Percentiles rank a stretch among this genome's conserved stretches.
phyloP scores from a whole-genome alignment of 2,329 filamentous ascomycete genomes.

The Thyridium curvatum region DNA sequence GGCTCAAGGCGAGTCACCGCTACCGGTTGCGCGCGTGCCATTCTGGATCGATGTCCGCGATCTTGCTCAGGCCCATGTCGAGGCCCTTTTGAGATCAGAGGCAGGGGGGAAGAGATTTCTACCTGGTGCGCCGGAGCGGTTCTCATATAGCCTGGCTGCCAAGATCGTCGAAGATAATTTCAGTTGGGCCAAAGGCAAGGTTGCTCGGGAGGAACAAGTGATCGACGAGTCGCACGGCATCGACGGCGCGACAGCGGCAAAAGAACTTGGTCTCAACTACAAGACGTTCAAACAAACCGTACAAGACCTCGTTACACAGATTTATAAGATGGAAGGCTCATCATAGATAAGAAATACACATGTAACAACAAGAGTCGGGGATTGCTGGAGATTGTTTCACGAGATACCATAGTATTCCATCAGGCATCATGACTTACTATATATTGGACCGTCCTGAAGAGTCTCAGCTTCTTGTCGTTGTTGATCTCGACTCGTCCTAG shows the following conservation, averaged over 20 bases:
- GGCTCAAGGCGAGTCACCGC: slow-evolving; percentile 22
- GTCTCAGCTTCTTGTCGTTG: too few relatives aligned
- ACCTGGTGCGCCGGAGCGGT: slow-evolving; percentile 31
- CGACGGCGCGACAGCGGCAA: slow-evolving; percentile 31
- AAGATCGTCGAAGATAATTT: slow-evolving; percentile 34
- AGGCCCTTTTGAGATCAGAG: slow-evolving; percentile 28
- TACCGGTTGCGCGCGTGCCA: slow-evolving; percentile 30
- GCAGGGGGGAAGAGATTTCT: slow-evolving; percentile 32
- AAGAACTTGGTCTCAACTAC: slow-evolving; percentile 31
- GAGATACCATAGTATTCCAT: too few relatives aligned
- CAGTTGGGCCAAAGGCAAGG: slow-evolving; percentile 18
- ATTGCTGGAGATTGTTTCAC: too few relatives aligned
- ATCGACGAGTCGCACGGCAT: slow-evolving; percentile 31
- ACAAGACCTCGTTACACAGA: slow-evolving; percentile 22
- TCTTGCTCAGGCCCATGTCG: slow-evolving; percentile 35
- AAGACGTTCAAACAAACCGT: slow-evolving; percentile 26
- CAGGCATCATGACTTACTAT: too few relatives aligned
- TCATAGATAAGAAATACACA: too few relatives aligned
- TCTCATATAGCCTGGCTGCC: slow-evolving; percentile 36
- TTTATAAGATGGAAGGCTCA: slow-evolving; percentile 12
- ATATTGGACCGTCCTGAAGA: too few relatives aligned
- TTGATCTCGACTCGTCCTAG: too few relatives aligned
- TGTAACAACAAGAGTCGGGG: too few relatives aligned
- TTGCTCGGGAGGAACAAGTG: slow-evolving; percentile 19
- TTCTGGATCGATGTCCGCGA: slow-evolving; percentile 42